Base-by-base conservation (phyloP, 257 asterid species). In the Solanum virginianum region DNA sequence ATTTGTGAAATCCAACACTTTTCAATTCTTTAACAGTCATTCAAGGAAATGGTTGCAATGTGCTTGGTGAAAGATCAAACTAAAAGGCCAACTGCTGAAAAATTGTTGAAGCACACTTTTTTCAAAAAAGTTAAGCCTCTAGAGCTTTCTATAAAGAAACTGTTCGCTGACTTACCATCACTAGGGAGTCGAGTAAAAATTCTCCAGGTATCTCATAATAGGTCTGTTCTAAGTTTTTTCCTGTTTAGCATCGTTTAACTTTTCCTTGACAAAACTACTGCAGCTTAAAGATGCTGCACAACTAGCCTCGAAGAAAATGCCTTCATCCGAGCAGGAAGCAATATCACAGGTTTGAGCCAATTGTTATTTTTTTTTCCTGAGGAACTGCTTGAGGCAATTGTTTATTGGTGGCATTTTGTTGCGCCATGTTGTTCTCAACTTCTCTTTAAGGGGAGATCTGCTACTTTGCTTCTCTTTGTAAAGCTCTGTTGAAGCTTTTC, bases 31-130 rank as follows among this genome's bases (percentile, higher is more conserved):
- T 83, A 87, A 77, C 93, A 97, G 99, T 95, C 98, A 82, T 97
- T 97, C 88, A 97, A 94, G 91, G 99, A 97, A 89, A 91, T 97
- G 98, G 99, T 97, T 88, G 98, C 99, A 72, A 97, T 97, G 98
- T 97, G 99, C 93, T 91, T 97, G 98, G 98, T 97, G 86, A 97
- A 97, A 90, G 99, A 97, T 90, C 98, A 93, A 90, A 94, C 96
- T 43, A 97, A 97, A 90, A 95, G 99, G 90, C 99, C 99, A 54
- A 92, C 98, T 82, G 98, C 98, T 49, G 99, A 97, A 83, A 97
- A 92, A 85, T 86, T 97, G 93, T 89, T 95, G 88, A 95, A 92
- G 80, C 98, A 97, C 88, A 90, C 97, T 2, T 97, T 95, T 90
- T 97, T 95, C 93, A 97, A 92, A 93, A 91, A 84, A 88, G 96